Conservation (phyloP, 1,284 basidiomycete genomes). For the Porogramme epimiltina region DNA sequence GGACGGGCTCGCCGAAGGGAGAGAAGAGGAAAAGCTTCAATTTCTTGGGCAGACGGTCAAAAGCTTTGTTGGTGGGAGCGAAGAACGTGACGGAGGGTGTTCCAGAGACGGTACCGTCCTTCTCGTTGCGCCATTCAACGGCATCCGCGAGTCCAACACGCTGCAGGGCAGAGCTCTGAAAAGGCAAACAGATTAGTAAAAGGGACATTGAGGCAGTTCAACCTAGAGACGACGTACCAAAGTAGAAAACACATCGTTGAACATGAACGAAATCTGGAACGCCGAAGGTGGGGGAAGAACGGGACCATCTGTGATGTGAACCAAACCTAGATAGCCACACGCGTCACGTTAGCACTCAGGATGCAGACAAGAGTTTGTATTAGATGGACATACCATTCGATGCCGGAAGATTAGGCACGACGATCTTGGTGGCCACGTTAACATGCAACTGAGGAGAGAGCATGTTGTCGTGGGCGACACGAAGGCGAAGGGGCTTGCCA, state of each 20-base stretch:
- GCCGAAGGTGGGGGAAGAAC: constrained; percentile 64
- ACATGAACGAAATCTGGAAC: constrained; percentile 59
- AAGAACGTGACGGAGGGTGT: constrained; percentile 61
- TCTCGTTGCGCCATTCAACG: constrained; percentile 47
- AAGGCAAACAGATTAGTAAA: background rate
- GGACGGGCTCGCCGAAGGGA: constrained; percentile 55
- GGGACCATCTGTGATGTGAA: constrained; percentile 64
- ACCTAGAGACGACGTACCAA: constrained; percentile 39
- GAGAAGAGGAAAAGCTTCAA: constrained; percentile 70
- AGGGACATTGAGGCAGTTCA: too few relatives aligned
- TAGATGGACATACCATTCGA: constrained; percentile 48
- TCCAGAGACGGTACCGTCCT: constrained; percentile 45
- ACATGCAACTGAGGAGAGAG: constrained; percentile 40
- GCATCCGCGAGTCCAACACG: constrained; percentile 50
- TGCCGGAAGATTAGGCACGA: constrained; percentile 44
- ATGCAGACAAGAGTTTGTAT: background rate
- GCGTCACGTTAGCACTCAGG: background rate
- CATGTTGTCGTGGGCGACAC: constrained; percentile 37
- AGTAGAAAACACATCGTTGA: constrained; percentile 55
- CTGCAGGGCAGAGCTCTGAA: constrained; percentile 61
- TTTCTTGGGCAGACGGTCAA: constrained; percentile 54
- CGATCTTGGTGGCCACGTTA: constrained; percentile 59
- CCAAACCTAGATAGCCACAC: constrained; percentile 44
- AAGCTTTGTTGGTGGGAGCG: constrained; percentile 67
- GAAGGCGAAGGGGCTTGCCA: constrained; percentile 56